These are phyloP conservation scores for Moesziomyces parantarcticus DNA, from an alignment of 1,284 basidiomycete genomes.

Conservation along the genomic window DNA sequence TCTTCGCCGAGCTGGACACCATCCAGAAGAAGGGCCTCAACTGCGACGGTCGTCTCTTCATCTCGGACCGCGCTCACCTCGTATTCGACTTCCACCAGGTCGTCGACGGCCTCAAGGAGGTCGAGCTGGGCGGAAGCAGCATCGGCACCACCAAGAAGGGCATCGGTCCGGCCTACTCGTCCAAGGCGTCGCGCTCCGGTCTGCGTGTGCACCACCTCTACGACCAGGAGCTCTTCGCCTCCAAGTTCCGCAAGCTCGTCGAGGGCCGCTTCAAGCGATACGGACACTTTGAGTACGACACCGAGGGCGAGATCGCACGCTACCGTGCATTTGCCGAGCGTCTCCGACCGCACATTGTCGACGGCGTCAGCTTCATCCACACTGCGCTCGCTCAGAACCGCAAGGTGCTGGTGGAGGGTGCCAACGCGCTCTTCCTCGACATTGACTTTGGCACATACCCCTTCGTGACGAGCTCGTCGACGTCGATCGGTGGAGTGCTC, in stretches of 20 bases:
- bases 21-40: conserved; percentile 82
- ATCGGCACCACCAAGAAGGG: conserved; percentile 98
- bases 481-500: conserved; percentile 91
- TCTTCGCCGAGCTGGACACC: conserved; percentile 91
- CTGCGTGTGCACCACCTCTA: conserved; percentile 96
- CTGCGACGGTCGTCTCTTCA: conserved; percentile 84
- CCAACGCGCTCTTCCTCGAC: conserved; percentile 98
- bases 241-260: conserved; percentile 93
- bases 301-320: conserved; percentile 91
- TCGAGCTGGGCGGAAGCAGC: conserved; percentile 88
- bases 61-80: conserved; percentile 95
- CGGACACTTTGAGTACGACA: conserved; percentile 97
- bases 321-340: conserved; percentile 89
- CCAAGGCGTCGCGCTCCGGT: conserved; percentile 95
- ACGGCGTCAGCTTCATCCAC: conserved; percentile 87
- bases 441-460: conserved; percentile 98
- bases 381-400: conserved; percentile 78
- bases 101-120: conserved; percentile 97
- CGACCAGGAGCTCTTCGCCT: conserved; percentile 84
- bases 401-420: conserved; percentile 90
- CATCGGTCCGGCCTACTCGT: conserved; percentile 97
- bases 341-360: conserved; percentile 86
- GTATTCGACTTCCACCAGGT: conserved; percentile 99
- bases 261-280: conserved; percentile 98
- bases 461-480: conserved; percentile 93